A percentile compares a stretch with the other conserved stretches of the same genome.
Conservation (phyloP, 768 basidiomycete genomes). For the Pholiota conissans region DNA sequence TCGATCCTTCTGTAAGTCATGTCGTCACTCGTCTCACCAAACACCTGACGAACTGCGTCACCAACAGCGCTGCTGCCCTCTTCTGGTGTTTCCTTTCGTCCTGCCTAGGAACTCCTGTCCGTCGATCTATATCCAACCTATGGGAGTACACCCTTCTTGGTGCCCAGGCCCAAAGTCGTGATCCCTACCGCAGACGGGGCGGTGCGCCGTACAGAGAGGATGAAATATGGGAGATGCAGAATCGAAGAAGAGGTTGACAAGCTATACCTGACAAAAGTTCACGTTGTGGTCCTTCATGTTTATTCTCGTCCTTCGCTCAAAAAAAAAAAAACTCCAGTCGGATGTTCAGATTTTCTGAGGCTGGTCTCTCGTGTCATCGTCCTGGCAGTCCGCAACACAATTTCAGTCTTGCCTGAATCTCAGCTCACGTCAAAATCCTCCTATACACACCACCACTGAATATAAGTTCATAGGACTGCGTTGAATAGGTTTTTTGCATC, state of each 20-base stretch:
- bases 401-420: slow-evolving; percentile 6
- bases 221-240: slow-evolving; percentile 64
- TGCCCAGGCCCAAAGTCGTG: slow-evolving; percentile 27
- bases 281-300: not conserved
- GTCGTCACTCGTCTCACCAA: not conserved
- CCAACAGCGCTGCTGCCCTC: slow-evolving; percentile 38
- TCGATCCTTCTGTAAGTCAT: slow-evolving; percentile 47
- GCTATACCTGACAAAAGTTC: not conserved
- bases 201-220: slow-evolving; percentile 38
- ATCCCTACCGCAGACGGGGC: slow-evolving; percentile 28
- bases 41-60: not conserved
- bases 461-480: slow-evolving; percentile 6
- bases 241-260: slow-evolving; percentile 22
- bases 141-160: slow-evolving; percentile 48
- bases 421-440: not conserved
- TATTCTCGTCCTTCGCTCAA: not conserved
- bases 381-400: not conserved
- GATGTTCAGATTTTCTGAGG: not conserved
- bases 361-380: not conserved
- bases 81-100: slow-evolving; percentile 71
- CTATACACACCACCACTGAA: slow-evolving; percentile 1
- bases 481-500: not conserved
- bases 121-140: slow-evolving; percentile 42
- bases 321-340: not conserved
- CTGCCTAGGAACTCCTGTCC: slow-evolving; percentile 56